Evolutionary conservation across 1,284 basidiomycete species (phyloP), one percentile per base, ranked within the genome.

Genomic region (Ustilago trichophora): DNA sequence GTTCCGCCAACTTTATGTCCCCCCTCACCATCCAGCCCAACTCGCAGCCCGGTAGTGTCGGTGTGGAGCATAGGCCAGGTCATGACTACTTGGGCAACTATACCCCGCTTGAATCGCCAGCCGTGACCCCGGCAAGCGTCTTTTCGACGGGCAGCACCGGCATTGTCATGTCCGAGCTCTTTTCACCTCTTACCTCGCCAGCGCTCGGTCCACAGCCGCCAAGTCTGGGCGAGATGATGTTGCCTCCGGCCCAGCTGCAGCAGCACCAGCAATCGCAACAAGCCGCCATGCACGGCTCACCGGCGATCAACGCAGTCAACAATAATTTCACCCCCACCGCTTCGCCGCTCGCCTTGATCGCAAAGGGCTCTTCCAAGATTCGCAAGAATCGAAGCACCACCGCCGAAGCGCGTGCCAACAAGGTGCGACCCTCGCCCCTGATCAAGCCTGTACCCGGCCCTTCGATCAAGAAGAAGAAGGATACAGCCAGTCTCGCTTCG

Each of bases 121-220:
- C 75, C 2, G 66, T 77, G 32, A 81, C 79, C 4, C 79, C 79
- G 0, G 79, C 79, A 15, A 80, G 77, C 45, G 79, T 79, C 24
- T 81, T 81, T 25, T 77, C 82, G 25, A 82, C 76, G 26, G 65
- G 72, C 27, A 79, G 76, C 53, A 68, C 72, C 19, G 64, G 77
- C 12, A 79, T 82, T 45, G 75, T 80, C 40, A 78, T 82, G 21
- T 82, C 77, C 48, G 85, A 85, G 29, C 84, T 85, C 74, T 86
- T 87, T 73, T 86, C 86, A 4, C 86, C 86, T 1, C 76, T 87
- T 33, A 85, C 85, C 2, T 87, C 86, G 6, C 87, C 87, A 0
- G 87, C 86, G 1, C 81, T 87, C 6, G 83, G 83, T 33, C 85
- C 86, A 1, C 73, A 80, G 12, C 56, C 72, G 24, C 72, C 72